Base-by-base conservation (phyloP, 176 grass and related monocot genomes). In the Raddia distichophylla region DNA sequence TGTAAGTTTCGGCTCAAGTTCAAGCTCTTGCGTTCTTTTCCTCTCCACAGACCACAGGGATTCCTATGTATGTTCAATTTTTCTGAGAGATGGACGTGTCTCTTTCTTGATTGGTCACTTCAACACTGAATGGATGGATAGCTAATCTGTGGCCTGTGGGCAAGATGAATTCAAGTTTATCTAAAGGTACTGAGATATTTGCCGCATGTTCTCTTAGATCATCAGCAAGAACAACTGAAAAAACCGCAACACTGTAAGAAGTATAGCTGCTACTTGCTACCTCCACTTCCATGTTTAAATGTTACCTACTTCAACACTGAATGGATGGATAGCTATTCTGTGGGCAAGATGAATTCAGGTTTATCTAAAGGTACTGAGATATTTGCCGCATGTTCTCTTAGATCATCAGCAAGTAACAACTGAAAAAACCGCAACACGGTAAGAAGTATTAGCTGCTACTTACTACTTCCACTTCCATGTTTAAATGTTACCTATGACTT, bases 301-400 rank as follows among this genome's bases (percentile, higher is more conserved):
- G n/a, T n/a, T n/a, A n/a, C n/a, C n/a, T n/a, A 82, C 57, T 7
- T 63, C 2, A 73, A 52, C 60, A 82, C 14, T 68, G 0, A 47
- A 61, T 14, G 27, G 22, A 82, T 58, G 64, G 54, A 51, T 72
- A 53, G 2, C 45, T 11, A 22, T 73, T 62, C 46, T 49, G 69
- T 82, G 68, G 68, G 68, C 68, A 35, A 60, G 54, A 20, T 13
- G 32, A 48, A 69, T 33, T 66, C 75, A 78, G 8, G 45, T 81
- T 20, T 71, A n/a, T 15, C 8, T 15, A 13, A 16, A 35, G 22
- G 44, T 11, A 37, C 6, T 1, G 45, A 73, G 80, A 82, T 82
- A 82, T 82, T 73, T 73, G 57, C 61, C 67, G 2, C 13, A 27
- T 4, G 45, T 71, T 47, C 22, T 71, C 44, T 35, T 13, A 2